These are phyloP conservation scores for Nakaseomyces bracarensis DNA, from an alignment of 1,139 yeast species.

Conservation along the genomic window DNA sequence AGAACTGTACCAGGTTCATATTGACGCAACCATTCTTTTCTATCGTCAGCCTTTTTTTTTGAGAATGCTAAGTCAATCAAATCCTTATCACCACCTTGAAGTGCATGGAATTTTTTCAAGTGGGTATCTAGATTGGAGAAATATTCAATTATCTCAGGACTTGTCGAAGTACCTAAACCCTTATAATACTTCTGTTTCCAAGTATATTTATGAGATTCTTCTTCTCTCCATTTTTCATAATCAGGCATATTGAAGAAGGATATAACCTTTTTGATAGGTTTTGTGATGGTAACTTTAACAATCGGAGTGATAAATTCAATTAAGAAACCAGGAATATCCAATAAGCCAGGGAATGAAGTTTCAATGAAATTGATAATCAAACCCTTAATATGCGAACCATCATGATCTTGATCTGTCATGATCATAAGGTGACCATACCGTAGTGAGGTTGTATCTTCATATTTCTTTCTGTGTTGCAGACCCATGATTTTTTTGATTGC, in stretches of 20 bases:
- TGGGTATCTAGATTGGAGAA: constrained; percentile 82
- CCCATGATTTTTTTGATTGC: constrained; percentile 96
- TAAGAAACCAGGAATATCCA: constrained; percentile 85
- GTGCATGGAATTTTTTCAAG: constrained; percentile 73
- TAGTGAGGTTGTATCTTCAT: constrained; percentile 62
- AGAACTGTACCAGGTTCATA: constrained; percentile 87
- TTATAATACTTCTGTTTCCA: constrained; percentile 96
- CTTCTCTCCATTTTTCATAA: constrained; percentile 86
- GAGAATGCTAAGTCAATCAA: constrained; percentile 89
- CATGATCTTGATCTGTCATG: constrained; percentile 99
- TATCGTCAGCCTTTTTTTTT: constrained; percentile 91
- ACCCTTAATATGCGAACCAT: constrained; percentile 98
- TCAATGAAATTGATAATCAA: constrained; percentile 88
- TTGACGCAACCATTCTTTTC: constrained; percentile 93
- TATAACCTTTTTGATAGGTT: constrained; percentile 54
- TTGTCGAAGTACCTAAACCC: constrained; percentile 94
- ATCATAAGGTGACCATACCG: constrained; percentile 97
- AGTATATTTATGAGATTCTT: constrained; percentile 63
- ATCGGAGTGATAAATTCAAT: constrained; percentile 95
- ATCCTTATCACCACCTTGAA: constrained; percentile 74
- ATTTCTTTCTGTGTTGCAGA: constrained; percentile 81
- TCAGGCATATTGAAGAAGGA: constrained; percentile 95
- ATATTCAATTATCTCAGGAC: constrained; percentile 77
- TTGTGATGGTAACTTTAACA: constrained; percentile 74
- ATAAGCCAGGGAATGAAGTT: constrained; percentile 87